Evolutionary conservation across 805 yeast species (phyloP).

Genomic region (Brettanomyces sp.): DNA sequence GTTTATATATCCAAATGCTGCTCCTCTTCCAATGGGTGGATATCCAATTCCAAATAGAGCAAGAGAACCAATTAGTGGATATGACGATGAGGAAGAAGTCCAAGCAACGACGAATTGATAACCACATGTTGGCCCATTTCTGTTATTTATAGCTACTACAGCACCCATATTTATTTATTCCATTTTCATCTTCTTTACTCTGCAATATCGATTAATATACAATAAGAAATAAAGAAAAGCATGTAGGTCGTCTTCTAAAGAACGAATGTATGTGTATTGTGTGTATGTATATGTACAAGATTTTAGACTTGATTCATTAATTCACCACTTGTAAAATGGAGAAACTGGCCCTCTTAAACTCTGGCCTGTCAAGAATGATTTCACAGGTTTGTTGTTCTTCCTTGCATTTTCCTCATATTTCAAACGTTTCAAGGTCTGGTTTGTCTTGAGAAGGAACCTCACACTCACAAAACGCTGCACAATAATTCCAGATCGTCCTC

Average conservation of each 20-base stretch:
- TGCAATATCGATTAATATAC: not conserved
- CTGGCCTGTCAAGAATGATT: slow-evolving; percentile 33
- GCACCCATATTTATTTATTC: not conserved
- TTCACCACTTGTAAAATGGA: slow-evolving; percentile 49
- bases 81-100: slow-evolving; percentile 23
- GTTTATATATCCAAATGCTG: slow-evolving; percentile 55
- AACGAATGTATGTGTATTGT: no score
- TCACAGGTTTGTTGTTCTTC: slow-evolving; percentile 34
- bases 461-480: slow-evolving; percentile 74
- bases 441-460: slow-evolving; percentile 63
- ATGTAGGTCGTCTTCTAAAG: no score
- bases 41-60: slow-evolving; percentile 49
- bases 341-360: slow-evolving; percentile 40
- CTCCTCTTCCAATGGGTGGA: slow-evolving; percentile 49
- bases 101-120: not conserved
- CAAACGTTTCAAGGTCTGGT: slow-evolving; percentile 51
- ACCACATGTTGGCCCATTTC: not conserved
- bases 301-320: not conserved
- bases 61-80: slow-evolving; percentile 43
- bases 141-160: no score
- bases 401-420: slow-evolving; percentile 49
- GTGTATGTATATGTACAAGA: slow-evolving; percentile 4
- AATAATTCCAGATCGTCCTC: slow-evolving; percentile 81
- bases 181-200: not conserved
- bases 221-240: not conserved